Base-by-base conservation (phyloP, 805 yeast species). In the Schwanniomyces yamadae region DNA sequence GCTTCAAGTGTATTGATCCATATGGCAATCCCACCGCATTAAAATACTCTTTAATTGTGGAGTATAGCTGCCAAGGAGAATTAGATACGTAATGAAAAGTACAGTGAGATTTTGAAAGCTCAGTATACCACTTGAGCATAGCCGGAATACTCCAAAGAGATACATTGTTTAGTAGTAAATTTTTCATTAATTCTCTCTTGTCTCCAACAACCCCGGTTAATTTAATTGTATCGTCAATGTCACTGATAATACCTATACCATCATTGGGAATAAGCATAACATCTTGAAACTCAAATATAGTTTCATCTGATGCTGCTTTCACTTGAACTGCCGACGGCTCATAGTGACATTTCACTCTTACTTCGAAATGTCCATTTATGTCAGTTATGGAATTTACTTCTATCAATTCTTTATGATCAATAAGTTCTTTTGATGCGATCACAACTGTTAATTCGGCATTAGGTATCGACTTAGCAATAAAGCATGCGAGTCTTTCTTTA, bases 71-170 rank as follows among this genome's bases (percentile, higher is more conserved):
- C 79, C 95, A 85, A 0, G 99, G 99, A 1, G 95, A 81, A 61
- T 95, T 93, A 6, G 97, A 90, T 2, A 95, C 98, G 56, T 91
- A 95, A 57, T 90, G 96, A 51, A 91, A 78, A n/a, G 78, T 66
- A 3, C 80, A 71, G 28, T 78, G 58, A 7, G 61, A 53, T 4
- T 43, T 24, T 7, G 57, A 53, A 24, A 90, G 54, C n/a, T 64
- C 61, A 6, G 67, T 66, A 52, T 77, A 87, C 89, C 95, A 88
- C 23, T 71, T 68, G 3, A 84, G 72, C 18, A 93, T 82, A 2
- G 86, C 82, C 0, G 87, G 82, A 14, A 93, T 76, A 33, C 70
- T 73, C 78, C 95, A 82, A n/a, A 73, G 76, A 4, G 69, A 59
- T 34, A 77, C 77, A 27, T 80, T 82, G 30, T 77, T 78, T 2